Evolutionary conservation across 331 rosid genomes (phyloP).

Genomic region (Rhamnella rubrinervis): DNA sequence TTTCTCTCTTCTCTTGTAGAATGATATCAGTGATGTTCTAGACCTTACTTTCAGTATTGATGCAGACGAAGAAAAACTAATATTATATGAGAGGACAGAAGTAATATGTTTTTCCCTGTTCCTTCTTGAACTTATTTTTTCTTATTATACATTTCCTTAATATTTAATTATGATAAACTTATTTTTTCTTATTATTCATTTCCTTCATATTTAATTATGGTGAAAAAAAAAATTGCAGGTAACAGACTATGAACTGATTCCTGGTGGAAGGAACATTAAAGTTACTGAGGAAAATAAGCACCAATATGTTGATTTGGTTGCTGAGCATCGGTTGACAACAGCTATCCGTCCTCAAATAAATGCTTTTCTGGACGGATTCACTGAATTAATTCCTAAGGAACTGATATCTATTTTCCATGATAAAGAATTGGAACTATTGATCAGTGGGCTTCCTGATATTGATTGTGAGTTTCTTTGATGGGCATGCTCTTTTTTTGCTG

Average conservation of each 20-base stretch:
- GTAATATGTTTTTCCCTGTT: constrained; percentile 37
- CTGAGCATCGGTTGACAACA: constrained; percentile 90
- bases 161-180: neutral
- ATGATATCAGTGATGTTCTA: constrained; percentile 77
- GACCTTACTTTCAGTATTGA: constrained; percentile 97
- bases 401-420: constrained; percentile 87
- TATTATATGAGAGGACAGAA: constrained; percentile 83
- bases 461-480: constrained; percentile 60
- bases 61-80: constrained; percentile 96
- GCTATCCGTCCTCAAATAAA: constrained; percentile 96
- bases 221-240: constrained; percentile 55
- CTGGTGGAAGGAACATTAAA: constrained; percentile 90
- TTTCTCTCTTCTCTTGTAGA: constrained; percentile 45
- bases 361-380: constrained; percentile 92
- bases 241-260: constrained; percentile 92
- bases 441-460: constrained; percentile 99
- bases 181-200: constrained; percentile 5
- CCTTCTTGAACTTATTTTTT: constrained; percentile 17
- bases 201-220: constrained; percentile 19
- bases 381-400: constrained; percentile 65
- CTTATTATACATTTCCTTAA: neutral
- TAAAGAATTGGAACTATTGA: constrained; percentile 89
- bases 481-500: neutral
- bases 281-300: constrained; percentile 97
- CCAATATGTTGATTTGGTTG: constrained; percentile 87